Percentiles rank a stretch among this genome's conserved stretches.
Conservation (phyloP, 495 filamentous ascomycete species). For the Parmelia sp. region DNA sequence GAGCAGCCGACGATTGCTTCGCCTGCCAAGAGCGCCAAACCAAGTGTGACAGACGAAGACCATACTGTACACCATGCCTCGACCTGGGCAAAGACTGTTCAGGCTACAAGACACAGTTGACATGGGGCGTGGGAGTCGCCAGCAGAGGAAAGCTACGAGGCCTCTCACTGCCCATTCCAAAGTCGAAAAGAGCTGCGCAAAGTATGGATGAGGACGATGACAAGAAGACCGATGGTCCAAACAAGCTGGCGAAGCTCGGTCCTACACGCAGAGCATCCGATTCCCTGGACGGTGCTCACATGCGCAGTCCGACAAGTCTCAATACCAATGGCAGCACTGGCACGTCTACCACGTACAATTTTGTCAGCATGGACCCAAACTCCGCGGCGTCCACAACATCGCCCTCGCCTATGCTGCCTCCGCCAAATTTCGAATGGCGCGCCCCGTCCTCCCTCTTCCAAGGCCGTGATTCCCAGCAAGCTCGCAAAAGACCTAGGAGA, state of each 20-base stretch:
- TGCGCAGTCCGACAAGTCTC: slow-evolving; percentile 23
- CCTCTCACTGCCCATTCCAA: slow-evolving; percentile 75
- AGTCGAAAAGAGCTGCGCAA: slow-evolving; percentile 41
- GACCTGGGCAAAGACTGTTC: slow-evolving; percentile 89
- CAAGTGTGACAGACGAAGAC: slow-evolving; percentile 85
- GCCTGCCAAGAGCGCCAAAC: slow-evolving; percentile 75
- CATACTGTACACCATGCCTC: slow-evolving; percentile 93
- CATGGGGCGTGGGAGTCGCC: slow-evolving; percentile 95
- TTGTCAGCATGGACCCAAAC: slow-evolving; percentile 44
- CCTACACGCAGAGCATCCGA: slow-evolving; percentile 20
- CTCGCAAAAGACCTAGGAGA: slow-evolving; percentile 23
- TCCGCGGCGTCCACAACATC: slow-evolving; percentile 33
- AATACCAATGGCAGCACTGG: slow-evolving; percentile 21
- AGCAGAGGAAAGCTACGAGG: slow-evolving; percentile 93
- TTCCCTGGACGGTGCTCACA: slow-evolving; percentile 19
- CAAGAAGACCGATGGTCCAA: slow-evolving; percentile 12
- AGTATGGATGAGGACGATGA: slow-evolving; percentile 39
- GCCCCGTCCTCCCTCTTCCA: slow-evolving; percentile 16
- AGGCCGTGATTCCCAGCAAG: slow-evolving; percentile 6
- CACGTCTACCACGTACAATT: slow-evolving; percentile 41
- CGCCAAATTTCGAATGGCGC: slow-evolving; percentile 25
- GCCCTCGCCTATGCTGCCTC: slow-evolving; percentile 28
- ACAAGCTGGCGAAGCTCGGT: slow-evolving; percentile 21
- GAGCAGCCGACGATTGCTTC: slow-evolving; percentile 93
- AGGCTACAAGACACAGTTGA: slow-evolving; percentile 95